Conservation (phyloP, 345 rosid genomes). For the Turnera subulata region DNA sequence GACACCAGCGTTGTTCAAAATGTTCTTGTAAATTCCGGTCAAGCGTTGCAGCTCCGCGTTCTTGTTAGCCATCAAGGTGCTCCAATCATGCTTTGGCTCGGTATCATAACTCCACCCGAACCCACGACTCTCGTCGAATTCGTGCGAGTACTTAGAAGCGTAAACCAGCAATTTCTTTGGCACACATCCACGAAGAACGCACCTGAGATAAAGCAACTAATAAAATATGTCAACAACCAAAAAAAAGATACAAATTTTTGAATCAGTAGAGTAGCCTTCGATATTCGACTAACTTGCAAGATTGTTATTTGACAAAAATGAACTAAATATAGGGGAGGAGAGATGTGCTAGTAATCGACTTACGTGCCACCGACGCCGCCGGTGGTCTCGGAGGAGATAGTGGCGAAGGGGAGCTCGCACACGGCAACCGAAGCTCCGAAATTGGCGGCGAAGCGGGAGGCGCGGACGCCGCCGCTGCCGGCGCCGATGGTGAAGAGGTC, state of each 20-base stretch:
- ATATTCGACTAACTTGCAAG: background rate
- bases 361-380: conserved; percentile 99
- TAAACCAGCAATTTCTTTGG: conserved; percentile 95
- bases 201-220: conserved; percentile 32
- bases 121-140: conserved; percentile 88
- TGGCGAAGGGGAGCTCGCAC: conserved; percentile 90
- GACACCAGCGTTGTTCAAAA: conserved; percentile 64
- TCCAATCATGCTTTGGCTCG: conserved; percentile 91
- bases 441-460: conserved; percentile 83
- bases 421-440: conserved; percentile 88
- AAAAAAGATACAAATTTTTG: no score
- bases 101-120: conserved; percentile 82
- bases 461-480: conserved; percentile 96
- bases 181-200: conserved; percentile 95
- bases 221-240: background rate
- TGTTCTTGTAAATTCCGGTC: conserved; percentile 78
- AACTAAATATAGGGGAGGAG: background rate
- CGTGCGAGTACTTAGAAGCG: conserved; percentile 80
- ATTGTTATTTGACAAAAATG: background rate
- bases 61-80: conserved; percentile 85
- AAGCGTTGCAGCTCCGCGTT: conserved; percentile 90
- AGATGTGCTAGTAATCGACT: conserved; percentile 18
- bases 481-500: conserved; percentile 98
- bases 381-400: conserved; percentile 80
- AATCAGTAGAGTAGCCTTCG: no score